A percentile compares a stretch with the other conserved stretches of the same genome.
Conservation (phyloP, 2,329 filamentous ascomycete genomes). For the Metarhizium sp. region DNA sequence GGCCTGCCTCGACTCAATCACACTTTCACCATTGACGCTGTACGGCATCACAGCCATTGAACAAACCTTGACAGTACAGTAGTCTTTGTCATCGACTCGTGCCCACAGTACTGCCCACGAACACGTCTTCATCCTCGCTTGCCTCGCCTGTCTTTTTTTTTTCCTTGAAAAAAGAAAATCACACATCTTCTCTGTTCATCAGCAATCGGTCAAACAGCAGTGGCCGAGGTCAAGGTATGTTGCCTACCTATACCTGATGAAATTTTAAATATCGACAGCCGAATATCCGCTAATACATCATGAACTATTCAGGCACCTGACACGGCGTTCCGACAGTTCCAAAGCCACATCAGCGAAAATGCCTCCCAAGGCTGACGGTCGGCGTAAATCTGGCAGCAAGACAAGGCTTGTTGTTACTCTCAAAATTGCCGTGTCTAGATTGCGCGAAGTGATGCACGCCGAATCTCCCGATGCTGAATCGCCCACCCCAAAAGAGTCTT, state of each 20-base stretch:
- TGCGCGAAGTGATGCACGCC: conserved; percentile 41
- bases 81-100: not conserved
- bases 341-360: conserved; percentile 15
- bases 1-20: conserved; percentile 16
- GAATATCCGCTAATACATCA: not conserved
- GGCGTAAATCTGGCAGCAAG: conserved; percentile 29
- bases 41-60: conserved; percentile 12
- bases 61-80: conserved; percentile 8
- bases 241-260: not conserved
- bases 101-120: not conserved
- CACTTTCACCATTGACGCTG: conserved; percentile 3
- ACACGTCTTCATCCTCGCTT: not conserved
- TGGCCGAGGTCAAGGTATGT: not conserved
- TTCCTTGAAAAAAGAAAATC: not conserved
- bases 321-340: not conserved
- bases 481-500: conserved; percentile 22
- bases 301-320: not conserved
- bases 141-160: no score
- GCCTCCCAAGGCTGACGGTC: conserved; percentile 25
- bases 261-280: not conserved
- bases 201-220: not conserved
- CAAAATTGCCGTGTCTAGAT: conserved; percentile 37
- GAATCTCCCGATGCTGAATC: conserved; percentile 34
- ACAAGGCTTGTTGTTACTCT: conserved; percentile 38
- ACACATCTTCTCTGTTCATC: not conserved